Evolutionary conservation across 2,329 filamentous ascomycete genomes (phyloP).

Genomic region (Aspergillus niger): DNA sequence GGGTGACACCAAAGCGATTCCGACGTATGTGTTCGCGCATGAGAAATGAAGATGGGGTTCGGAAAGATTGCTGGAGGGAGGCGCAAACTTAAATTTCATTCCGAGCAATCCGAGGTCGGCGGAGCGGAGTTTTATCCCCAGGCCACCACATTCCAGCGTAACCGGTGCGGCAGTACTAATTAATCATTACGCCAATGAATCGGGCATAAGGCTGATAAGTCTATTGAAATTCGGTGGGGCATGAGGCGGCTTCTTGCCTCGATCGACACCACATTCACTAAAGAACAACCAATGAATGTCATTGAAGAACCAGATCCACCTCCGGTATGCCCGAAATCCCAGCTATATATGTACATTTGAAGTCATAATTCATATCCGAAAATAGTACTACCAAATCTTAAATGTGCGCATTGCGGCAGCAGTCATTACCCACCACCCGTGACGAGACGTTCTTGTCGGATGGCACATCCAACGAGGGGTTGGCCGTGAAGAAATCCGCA

Average conservation of each 20-base stretch:
- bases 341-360: slow-evolving; percentile 9
- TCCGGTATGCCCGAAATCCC: background rate
- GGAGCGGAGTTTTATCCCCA: background rate
- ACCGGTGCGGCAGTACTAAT: too few species aligned
- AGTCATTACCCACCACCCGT: slow-evolving; percentile 33
- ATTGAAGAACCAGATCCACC: background rate
- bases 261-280: too few species aligned
- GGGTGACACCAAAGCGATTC: background rate
- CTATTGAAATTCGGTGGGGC: background rate
- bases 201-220: background rate
- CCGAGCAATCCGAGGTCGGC: slow-evolving; percentile 7
- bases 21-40: background rate
- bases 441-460: slow-evolving; percentile 40
- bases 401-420: slow-evolving; percentile 36
- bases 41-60: background rate
- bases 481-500: slow-evolving; percentile 56
- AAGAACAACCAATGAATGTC: background rate
- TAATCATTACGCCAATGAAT: too few species aligned
- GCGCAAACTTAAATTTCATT: background rate
- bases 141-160: too few species aligned
- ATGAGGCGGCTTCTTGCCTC: too few species aligned
- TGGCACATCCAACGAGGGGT: slow-evolving; percentile 58
- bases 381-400: slow-evolving; percentile 11
- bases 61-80: background rate
- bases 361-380: slow-evolving; percentile 10